Evolutionary conservation across 2,329 filamentous ascomycete genomes (phyloP), one percentile per base, ranked within the genome.

Genomic region (Aspergillus phoenicis): DNA sequence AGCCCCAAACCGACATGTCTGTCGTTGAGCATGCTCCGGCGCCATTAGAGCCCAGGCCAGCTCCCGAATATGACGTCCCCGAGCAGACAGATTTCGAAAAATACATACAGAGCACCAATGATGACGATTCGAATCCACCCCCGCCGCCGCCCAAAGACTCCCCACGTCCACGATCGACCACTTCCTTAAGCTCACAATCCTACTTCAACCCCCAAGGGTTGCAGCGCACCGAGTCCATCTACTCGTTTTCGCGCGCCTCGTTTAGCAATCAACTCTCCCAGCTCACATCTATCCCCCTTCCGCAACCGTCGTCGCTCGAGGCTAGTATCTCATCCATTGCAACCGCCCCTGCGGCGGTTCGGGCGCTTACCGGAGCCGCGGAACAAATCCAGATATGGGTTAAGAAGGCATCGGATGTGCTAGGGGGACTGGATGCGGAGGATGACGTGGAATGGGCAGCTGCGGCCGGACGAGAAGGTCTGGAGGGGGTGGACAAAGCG

Each of bases 361-460:
- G 87, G 62, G 92, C 93, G 0, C 83, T 98, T 58, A 89, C 91
- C 66, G 90, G 91, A 67, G 92, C 94, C 10, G 92, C 93, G 4
- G 91, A 96, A 63, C 93, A 98, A 76, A 98, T 99, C 66, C 86
- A 90, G 64, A 89, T 90, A 70, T 99, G 95, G 95, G 97, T 97
- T 72, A 85, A 86, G 65, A 97, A 97, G 75, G 94, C 94, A 0
- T 89, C 89, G 0, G 92, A 96, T 70, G 93, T 98, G 33, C 87
- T 99, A 57, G 86, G 86, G 58, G 93, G 93, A 5, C 81, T 99
- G 45, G 93, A 98, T 74, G 93, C 93, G 57, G 94, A 98, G 64
- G 95, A 98, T 75, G 95, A 99, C 73, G 93, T 98, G 15, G 94
- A 98, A 76, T 99, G 95, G 95, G 93, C 87, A 8, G 86, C 95